Percentiles rank a stretch among this genome's conserved stretches.
These are phyloP conservation scores for Venturia aucupariae DNA, from an alignment of 2,329 filamentous ascomycete genomes.

Conservation along the genomic window DNA sequence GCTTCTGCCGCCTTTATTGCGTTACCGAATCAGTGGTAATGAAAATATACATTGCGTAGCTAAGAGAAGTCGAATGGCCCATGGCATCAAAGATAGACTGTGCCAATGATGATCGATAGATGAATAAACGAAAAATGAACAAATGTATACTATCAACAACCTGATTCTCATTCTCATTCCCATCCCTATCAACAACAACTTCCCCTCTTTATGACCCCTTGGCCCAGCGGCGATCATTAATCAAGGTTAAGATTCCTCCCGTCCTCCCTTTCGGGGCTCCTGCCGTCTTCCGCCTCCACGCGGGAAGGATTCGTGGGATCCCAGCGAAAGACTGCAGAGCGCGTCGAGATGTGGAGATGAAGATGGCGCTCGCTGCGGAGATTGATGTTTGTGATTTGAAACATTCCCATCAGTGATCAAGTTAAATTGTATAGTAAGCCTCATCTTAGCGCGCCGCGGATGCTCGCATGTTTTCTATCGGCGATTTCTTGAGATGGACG, in stretches of 20 bases:
- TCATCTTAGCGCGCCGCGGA: neutral
- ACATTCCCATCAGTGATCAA: too few species aligned
- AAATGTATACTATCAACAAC: too few species aligned
- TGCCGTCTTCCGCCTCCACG: neutral
- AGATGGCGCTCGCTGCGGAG: neutral
- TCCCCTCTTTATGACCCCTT: too few species aligned
- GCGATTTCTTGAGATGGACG: too few species aligned
- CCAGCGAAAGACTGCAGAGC: neutral
- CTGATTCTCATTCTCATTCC: too few species aligned
- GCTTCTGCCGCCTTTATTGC: neutral
- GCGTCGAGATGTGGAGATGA: neutral
- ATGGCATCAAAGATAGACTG: neutral
- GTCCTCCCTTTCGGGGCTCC: neutral
- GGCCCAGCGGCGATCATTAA: too few species aligned
- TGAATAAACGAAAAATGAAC: neutral
- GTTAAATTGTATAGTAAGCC: too few species aligned
- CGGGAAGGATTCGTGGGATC: neutral
- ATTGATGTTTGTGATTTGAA: neutral
- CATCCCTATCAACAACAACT: too few species aligned
- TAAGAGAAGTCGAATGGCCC: neutral
- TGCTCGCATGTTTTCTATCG: neutral
- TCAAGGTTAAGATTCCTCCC: too few species aligned
- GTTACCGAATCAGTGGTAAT: neutral
- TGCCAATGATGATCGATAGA: neutral
- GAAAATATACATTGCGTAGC: neutral